Percentiles rank a stretch among this genome's conserved stretches.
Conservation (phyloP, 768 basidiomycete genomes). For the Leccinum aurantiacum region DNA sequence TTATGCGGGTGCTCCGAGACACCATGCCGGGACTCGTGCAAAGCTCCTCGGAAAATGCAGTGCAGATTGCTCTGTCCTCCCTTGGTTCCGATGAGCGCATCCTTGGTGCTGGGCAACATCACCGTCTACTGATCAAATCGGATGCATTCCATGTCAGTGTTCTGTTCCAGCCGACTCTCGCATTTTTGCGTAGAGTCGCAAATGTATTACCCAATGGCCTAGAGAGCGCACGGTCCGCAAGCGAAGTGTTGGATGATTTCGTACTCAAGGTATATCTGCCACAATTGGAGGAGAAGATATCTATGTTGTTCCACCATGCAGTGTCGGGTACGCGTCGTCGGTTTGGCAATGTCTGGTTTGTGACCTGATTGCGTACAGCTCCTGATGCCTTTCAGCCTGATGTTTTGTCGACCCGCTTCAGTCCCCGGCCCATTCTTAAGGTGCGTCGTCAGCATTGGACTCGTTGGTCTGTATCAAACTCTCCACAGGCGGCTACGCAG, state of each 20-base stretch:
- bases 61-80: slow-evolving; percentile 56
- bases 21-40: slow-evolving; percentile 94
- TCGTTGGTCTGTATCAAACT: slow-evolving; percentile 4
- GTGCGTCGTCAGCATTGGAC: slow-evolving; percentile 36
- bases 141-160: slow-evolving; percentile 94
- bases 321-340: slow-evolving; percentile 56
- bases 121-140: slow-evolving; percentile 81
- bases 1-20: slow-evolving; percentile 79
- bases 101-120: slow-evolving; percentile 72
- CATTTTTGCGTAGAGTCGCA: slow-evolving; percentile 74
- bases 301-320: slow-evolving; percentile 80
- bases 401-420: slow-evolving; percentile 60
- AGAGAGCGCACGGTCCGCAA: slow-evolving; percentile 63
- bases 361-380: slow-evolving; percentile 40
- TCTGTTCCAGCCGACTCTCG: slow-evolving; percentile 90
- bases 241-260: slow-evolving; percentile 84
- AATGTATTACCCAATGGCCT: slow-evolving; percentile 71
- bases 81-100: slow-evolving; percentile 73
- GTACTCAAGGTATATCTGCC: slow-evolving; percentile 91
- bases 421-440: slow-evolving; percentile 74
- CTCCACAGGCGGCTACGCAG: slow-evolving; percentile 71
- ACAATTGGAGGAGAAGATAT: slow-evolving; percentile 92
- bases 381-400: slow-evolving; percentile 89
- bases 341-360: slow-evolving; percentile 2
- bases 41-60: slow-evolving; percentile 58